These are phyloP conservation scores for Vigna trinervia DNA, from an alignment of 306 rosid genomes.

Conservation along the genomic window DNA sequence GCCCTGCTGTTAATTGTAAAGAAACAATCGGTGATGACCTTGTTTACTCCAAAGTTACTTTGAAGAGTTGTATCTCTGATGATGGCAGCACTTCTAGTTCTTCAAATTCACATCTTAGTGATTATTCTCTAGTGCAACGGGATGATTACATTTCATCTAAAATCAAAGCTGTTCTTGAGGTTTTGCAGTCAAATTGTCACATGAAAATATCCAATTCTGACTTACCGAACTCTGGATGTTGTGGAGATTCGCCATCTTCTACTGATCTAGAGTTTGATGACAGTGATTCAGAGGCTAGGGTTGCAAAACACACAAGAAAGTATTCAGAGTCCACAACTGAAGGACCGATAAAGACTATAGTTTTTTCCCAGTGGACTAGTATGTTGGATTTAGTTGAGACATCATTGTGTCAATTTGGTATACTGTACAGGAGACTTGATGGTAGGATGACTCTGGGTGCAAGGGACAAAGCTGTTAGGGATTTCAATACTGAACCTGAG, in stretches of 20 bases:
- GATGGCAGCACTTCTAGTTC: constrained; percentile 60
- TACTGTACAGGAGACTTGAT: constrained; percentile 89
- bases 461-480: constrained; percentile 91
- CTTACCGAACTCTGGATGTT: constrained; percentile 43
- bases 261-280: constrained; percentile 45
- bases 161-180: constrained; percentile 84
- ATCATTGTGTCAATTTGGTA: constrained; percentile 55
- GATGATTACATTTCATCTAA: constrained; percentile 81
- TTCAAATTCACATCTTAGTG: constrained; percentile 45
- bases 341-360: constrained; percentile 72
- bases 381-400: constrained; percentile 90
- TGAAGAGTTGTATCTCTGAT: constrained; percentile 73
- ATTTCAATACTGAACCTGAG: constrained; percentile 81
- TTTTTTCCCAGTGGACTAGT: constrained; percentile 97
- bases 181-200: constrained; percentile 62
- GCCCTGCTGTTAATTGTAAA: constrained; percentile 81
- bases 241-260: constrained; percentile 46
- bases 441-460: constrained; percentile 82
- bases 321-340: constrained; percentile 56
- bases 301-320: constrained; percentile 55
- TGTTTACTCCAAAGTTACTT: constrained; percentile 80
- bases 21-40: constrained; percentile 69
- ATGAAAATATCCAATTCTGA: constrained; percentile 48
- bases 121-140: constrained; percentile 66
- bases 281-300: constrained; percentile 47